A percentile compares a stretch with the other conserved stretches of the same genome.
phyloP scores from a whole-genome alignment of 1,284 basidiomycete species.

The Apiotrichum montevideense region DNA sequence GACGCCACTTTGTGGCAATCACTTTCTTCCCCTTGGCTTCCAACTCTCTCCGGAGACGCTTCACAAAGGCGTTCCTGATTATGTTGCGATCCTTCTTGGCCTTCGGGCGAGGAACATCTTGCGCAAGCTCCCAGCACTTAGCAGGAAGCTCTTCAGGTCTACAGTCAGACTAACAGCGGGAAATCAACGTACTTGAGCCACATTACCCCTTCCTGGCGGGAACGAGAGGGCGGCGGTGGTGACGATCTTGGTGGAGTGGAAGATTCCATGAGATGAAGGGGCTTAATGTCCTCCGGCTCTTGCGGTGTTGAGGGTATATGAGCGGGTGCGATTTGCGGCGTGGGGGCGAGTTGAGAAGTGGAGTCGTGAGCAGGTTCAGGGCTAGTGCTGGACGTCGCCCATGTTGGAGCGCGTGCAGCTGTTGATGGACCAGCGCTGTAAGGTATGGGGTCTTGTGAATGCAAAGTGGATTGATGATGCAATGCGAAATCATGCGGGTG shows the following conservation, averaged over 20 bases:
- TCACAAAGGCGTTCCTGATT: background rate
- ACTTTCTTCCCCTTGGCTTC: background rate
- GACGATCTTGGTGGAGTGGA: background rate
- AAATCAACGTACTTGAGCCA: background rate
- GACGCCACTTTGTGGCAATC: constrained; percentile 1
- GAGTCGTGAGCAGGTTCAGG: background rate
- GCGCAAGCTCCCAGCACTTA: background rate
- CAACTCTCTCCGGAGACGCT: background rate
- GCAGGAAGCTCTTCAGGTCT: background rate
- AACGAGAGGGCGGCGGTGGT: background rate
- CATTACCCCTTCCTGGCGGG: background rate
- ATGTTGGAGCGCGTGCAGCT: background rate
- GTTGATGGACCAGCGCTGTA: too few species aligned
- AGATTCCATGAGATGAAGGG: background rate
- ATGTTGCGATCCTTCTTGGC: background rate
- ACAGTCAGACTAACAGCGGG: background rate
- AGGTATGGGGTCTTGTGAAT: too few species aligned
- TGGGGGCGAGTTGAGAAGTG: background rate
- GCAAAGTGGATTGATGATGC: too few species aligned
- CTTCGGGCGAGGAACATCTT: background rate
- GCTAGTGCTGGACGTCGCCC: background rate
- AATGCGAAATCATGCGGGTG: too few species aligned
- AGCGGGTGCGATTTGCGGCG: background rate
- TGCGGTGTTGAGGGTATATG: background rate
- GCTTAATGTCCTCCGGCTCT: background rate